These are phyloP conservation scores for Colletotrichum tropicale DNA, from an alignment of 2,329 filamentous ascomycete genomes.

Conservation along the genomic window DNA sequence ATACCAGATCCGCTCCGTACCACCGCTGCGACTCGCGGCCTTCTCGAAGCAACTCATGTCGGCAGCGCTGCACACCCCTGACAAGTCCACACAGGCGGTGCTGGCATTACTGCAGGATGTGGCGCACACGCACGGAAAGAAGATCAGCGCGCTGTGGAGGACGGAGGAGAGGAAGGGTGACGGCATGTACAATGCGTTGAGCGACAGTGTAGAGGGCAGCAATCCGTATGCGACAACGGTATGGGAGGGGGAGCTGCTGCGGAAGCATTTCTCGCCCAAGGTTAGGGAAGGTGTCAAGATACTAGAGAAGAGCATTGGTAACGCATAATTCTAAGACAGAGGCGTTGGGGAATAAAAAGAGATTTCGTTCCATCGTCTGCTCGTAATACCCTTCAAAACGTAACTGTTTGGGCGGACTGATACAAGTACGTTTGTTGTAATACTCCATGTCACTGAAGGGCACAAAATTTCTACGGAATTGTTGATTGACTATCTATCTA, in stretches of 20 bases:
- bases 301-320: slow-evolving; percentile 68
- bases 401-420: not conserved
- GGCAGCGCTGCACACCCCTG: slow-evolving; percentile 81
- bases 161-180: slow-evolving; percentile 94
- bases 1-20: slow-evolving; percentile 74
- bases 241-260: slow-evolving; percentile 91
- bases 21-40: slow-evolving; percentile 84
- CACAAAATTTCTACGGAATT: not conserved
- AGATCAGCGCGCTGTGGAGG: slow-evolving; percentile 87
- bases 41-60: slow-evolving; percentile 93
- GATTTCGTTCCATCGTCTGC: not conserved
- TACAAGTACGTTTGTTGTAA: not conserved
- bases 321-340: not conserved
- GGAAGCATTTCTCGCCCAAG: slow-evolving; percentile 84
- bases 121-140: slow-evolving; percentile 79
- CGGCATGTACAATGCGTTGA: slow-evolving; percentile 79
- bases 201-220: slow-evolving; percentile 77
- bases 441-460: not conserved
- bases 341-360: slow-evolving; percentile 5
- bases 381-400: not conserved
- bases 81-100: slow-evolving; percentile 84
- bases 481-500: not conserved
- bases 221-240: slow-evolving; percentile 91
- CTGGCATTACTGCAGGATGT: slow-evolving; percentile 80
- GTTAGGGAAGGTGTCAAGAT: slow-evolving; percentile 76